Conservation (phyloP, 2,329 filamentous ascomycete species). For the Curvularia eragrostidis region DNA sequence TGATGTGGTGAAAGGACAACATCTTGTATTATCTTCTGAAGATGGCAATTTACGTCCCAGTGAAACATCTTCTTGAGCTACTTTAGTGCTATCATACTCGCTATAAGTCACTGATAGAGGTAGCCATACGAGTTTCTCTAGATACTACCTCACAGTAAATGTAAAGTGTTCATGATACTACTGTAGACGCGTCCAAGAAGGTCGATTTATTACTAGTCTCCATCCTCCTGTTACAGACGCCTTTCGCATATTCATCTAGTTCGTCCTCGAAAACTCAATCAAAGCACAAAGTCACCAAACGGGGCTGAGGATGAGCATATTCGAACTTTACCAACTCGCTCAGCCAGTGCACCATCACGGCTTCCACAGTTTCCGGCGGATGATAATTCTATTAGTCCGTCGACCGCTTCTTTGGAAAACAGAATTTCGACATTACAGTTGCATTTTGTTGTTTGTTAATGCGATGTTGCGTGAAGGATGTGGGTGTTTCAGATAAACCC, state of each 20-base stretch:
- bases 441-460: not conserved
- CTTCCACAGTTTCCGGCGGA: no score
- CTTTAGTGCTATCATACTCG: not conserved
- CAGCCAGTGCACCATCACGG: no score
- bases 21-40: not conserved
- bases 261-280: not conserved
- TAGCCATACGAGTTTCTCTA: not conserved
- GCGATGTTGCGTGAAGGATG: not conserved
- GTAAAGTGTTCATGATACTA: not conserved
- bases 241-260: not conserved
- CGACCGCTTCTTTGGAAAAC: no score
- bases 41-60: not conserved
- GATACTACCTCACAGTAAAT: not conserved
- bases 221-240: not conserved
- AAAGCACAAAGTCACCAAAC: not conserved
- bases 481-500: constrained; percentile 4
- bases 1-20: not conserved
- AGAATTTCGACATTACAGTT: no score
- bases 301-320: no score
- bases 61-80: not conserved
- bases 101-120: not conserved
- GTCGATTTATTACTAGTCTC: not conserved
- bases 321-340: no score
- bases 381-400: no score
- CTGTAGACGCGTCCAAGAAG: not conserved